Evolutionary conservation across 495 filamentous ascomycete species (phyloP).

Genomic region (Hypoxylon fuscum): DNA sequence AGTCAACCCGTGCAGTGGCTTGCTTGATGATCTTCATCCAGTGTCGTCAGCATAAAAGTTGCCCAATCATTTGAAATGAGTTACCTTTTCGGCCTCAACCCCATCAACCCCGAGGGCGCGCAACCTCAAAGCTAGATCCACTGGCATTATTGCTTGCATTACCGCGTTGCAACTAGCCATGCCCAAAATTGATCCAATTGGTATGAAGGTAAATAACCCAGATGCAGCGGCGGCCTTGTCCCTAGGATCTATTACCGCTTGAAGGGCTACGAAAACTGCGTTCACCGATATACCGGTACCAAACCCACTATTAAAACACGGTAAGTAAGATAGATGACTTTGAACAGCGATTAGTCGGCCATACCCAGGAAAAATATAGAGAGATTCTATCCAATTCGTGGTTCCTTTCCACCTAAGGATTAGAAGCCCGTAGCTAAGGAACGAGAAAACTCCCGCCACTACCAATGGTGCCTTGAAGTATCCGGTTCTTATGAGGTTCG

Average conservation of each 20-base stretch:
- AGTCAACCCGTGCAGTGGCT: slow-evolving; percentile 58
- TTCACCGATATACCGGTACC: slow-evolving; percentile 64
- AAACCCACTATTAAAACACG: slow-evolving; percentile 48
- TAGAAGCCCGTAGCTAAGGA: slow-evolving; percentile 62
- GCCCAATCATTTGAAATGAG: not conserved
- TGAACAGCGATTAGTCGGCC: not conserved
- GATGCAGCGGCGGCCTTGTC: slow-evolving; percentile 66
- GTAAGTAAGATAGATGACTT: slow-evolving; percentile 1
- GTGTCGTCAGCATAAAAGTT: not conserved
- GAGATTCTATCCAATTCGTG: slow-evolving; percentile 66
- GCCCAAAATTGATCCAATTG: slow-evolving; percentile 62
- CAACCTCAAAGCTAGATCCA: slow-evolving; percentile 36
- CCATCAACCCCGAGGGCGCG: slow-evolving; percentile 34
- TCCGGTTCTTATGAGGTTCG: slow-evolving; percentile 55
- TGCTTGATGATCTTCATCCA: slow-evolving; percentile 46
- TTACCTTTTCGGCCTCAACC: slow-evolving; percentile 40
- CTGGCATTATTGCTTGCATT: slow-evolving; percentile 42
- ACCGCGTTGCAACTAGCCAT: slow-evolving; percentile 60
- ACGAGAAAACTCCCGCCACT: slow-evolving; percentile 59
- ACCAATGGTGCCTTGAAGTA: slow-evolving; percentile 66
- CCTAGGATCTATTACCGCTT: slow-evolving; percentile 57
- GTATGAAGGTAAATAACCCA: slow-evolving; percentile 61
- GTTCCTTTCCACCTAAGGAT: slow-evolving; percentile 70
- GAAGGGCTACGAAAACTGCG: slow-evolving; percentile 66
- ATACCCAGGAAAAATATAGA: slow-evolving; percentile 68